Conservation (phyloP, 1,284 basidiomycete species). For the Serendipita sp. region DNA sequence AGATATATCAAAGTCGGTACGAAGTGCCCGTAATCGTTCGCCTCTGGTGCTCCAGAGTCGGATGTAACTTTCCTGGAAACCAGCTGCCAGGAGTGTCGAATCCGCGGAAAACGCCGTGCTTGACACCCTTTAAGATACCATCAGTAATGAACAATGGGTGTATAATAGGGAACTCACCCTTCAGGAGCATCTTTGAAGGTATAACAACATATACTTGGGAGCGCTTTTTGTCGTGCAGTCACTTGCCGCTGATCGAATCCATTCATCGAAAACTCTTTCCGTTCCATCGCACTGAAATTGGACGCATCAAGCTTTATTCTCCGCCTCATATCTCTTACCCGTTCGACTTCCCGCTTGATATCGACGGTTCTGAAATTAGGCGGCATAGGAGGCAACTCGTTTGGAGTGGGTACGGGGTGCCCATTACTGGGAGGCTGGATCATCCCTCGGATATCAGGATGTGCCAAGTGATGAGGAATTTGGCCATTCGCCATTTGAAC, state of each 20-base stretch:
- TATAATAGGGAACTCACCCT: slow-evolving; percentile 35
- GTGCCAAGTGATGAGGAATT: slow-evolving; percentile 31
- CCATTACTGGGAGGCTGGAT: slow-evolving; percentile 17
- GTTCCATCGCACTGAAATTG: slow-evolving; percentile 31
- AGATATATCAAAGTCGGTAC: slow-evolving; percentile 59
- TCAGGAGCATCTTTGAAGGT: slow-evolving; percentile 85
- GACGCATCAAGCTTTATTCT: slow-evolving; percentile 77
- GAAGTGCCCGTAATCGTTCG: slow-evolving; percentile 67
- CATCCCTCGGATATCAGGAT: slow-evolving; percentile 30
- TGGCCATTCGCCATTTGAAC: slow-evolving; percentile 35
- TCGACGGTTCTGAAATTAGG: slow-evolving; percentile 76
- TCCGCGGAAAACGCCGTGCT: slow-evolving; percentile 85
- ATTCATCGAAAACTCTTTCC: slow-evolving; percentile 31
- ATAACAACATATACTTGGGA: slow-evolving; percentile 87
- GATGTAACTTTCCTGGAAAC: slow-evolving; percentile 92
- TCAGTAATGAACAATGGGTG: no score
- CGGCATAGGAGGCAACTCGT: slow-evolving; percentile 69
- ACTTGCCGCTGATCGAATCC: slow-evolving; percentile 33
- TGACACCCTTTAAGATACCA: slow-evolving; percentile 44
- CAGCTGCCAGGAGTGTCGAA: slow-evolving; percentile 87
- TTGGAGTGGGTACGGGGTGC: slow-evolving; percentile 37
- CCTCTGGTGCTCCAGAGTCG: slow-evolving; percentile 92
- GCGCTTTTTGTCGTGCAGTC: slow-evolving; percentile 39
- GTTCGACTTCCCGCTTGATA: slow-evolving; percentile 82
- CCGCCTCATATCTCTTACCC: slow-evolving; percentile 79